A percentile compares a stretch with the other conserved stretches of the same genome.
phyloP scores from a whole-genome alignment of 257 asterid genomes.

The Penstemon eatonii region DNA sequence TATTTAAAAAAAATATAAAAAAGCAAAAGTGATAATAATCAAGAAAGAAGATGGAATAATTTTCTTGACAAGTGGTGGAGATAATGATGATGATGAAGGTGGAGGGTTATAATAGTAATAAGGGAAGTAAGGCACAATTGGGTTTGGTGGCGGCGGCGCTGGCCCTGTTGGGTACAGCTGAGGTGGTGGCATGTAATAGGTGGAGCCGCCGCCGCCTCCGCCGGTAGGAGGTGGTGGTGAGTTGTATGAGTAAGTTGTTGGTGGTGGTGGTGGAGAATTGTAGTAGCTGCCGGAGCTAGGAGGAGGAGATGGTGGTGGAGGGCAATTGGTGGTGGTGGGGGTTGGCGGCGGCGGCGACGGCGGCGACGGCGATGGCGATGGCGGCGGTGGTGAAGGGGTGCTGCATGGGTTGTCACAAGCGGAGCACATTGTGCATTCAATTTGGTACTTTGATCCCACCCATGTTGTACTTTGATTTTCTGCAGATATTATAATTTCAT shows the following conservation, averaged over 20 bases:
- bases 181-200: constrained; percentile 50
- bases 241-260: constrained; percentile 34
- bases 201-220: constrained; percentile 33
- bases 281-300: constrained; percentile 43
- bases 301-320: constrained; percentile 80
- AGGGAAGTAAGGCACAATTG: constrained; percentile 86
- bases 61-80: constrained; percentile 29
- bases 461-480: constrained; percentile 32
- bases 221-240: constrained; percentile 47
- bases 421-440: constrained; percentile 92
- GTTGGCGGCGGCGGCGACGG: constrained; percentile 45
- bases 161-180: constrained; percentile 56
- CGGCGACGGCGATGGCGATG: constrained; percentile 38
- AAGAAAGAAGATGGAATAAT: constrained; percentile 22
- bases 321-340: constrained; percentile 44
- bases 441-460: constrained; percentile 84
- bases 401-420: constrained; percentile 91
- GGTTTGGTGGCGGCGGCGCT: constrained; percentile 88
- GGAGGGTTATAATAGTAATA: constrained; percentile 69
- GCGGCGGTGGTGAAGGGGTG: constrained; percentile 70
- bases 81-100: constrained; percentile 39
- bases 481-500: constrained; percentile 20
- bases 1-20: neutral
- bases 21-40: constrained; percentile 26
- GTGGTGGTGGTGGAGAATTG: constrained; percentile 65